These are phyloP conservation scores for Trypanosoma melophagium DNA, from an alignment of 208 protist species.

Conservation along the genomic window DNA sequence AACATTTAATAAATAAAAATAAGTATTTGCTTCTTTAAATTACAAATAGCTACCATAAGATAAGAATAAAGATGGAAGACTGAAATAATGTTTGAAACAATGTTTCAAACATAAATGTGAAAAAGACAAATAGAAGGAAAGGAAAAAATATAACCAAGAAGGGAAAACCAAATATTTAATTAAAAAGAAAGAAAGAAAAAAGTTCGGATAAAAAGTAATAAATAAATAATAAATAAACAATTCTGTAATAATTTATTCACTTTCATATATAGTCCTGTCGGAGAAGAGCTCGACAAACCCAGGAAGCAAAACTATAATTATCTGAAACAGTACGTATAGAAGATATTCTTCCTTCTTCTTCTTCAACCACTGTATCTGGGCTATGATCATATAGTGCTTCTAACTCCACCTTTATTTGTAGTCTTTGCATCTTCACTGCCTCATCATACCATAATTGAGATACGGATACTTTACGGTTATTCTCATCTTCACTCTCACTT, in stretches of 20 bases:
- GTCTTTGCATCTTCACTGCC: constrained; percentile 30
- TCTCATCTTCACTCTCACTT: constrained; percentile 1
- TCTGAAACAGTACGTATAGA: neutral
- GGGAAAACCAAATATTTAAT: neutral
- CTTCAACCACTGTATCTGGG: neutral
- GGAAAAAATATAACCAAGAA: neutral
- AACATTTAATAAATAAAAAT: neutral
- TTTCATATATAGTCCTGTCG: constrained; percentile 39
- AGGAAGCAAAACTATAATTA: constrained; percentile 27
- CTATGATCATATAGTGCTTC: constrained; percentile 36
- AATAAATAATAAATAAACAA: constrained; percentile 14
- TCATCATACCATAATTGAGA: constrained; percentile 34
- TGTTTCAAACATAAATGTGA: neutral
- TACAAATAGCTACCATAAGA: neutral
- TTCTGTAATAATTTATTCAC: neutral
- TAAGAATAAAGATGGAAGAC: constrained; percentile 2
- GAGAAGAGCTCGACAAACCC: constrained; percentile 43
- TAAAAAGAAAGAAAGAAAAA: neutral
- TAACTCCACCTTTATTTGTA: constrained; percentile 39
- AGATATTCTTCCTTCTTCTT: no score
- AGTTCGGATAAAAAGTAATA: neutral
- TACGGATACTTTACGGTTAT: neutral
- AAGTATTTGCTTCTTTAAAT: neutral
- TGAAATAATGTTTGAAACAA: neutral
- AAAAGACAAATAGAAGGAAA: neutral